Percentiles rank a stretch among this genome's conserved stretches.
phyloP scores from a whole-genome alignment of 176 grass and related monocot species.

The Stipa capillata region DNA sequence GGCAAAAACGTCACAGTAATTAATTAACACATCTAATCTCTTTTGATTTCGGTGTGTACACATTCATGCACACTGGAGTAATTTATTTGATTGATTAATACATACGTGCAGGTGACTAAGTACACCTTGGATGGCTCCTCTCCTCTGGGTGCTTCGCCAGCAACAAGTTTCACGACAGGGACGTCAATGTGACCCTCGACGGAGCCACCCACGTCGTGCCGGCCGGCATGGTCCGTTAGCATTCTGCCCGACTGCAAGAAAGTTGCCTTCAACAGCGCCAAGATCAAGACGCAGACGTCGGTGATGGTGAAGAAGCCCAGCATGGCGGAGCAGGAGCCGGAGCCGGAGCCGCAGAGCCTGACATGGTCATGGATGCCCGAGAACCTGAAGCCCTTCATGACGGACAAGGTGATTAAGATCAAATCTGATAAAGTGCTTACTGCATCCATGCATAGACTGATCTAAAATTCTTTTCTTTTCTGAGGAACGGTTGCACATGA shows the following conservation, averaged over 20 bases:
- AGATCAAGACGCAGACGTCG: conserved; percentile 65
- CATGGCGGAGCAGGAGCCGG: not conserved
- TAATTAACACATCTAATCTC: no score
- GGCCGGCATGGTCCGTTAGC: conserved; percentile 82
- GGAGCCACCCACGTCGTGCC: conserved; percentile 38
- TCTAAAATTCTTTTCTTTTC: no score
- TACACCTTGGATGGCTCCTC: conserved; percentile 19
- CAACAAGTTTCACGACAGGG: conserved; percentile 36
- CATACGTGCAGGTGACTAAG: not conserved
- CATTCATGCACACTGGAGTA: no score
- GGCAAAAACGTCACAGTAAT: not conserved
- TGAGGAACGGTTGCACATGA: no score
- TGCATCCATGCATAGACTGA: no score
- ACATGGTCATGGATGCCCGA: conserved; percentile 55
- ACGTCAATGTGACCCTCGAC: conserved; percentile 42
- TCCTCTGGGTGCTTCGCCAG: conserved; percentile 66
- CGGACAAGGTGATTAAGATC: no score
- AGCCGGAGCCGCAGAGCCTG: not conserved
- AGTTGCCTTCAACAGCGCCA: conserved; percentile 61
- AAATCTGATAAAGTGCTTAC: no score
- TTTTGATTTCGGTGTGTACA: not conserved
- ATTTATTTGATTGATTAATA: no score
- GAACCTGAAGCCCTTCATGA: conserved; percentile 41
- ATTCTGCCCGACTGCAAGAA: conserved; percentile 65
- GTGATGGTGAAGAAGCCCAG: conserved; percentile 59